phyloP scores from a whole-genome alignment of 2,329 filamentous ascomycete species.

The Arthroderma uncinatum region DNA sequence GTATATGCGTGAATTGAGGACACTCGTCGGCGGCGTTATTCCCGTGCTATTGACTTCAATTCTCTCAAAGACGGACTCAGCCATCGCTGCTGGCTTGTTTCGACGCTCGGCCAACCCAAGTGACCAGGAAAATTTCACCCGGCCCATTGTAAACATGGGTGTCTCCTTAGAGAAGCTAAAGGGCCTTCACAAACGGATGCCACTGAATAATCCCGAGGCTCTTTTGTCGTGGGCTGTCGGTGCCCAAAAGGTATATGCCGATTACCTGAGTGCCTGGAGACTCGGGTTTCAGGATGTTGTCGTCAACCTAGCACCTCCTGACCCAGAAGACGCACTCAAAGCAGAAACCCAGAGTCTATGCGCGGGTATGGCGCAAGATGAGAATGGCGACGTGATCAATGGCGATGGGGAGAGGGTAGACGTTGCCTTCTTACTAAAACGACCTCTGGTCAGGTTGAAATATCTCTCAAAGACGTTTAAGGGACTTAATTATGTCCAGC shows the following conservation, averaged over 20 bases:
- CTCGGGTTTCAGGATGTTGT: conserved; percentile 90
- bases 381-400: conserved; percentile 52
- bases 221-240: conserved; percentile 73
- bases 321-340: conserved; percentile 48
- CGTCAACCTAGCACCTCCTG: conserved; percentile 73
- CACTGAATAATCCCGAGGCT: conserved; percentile 57
- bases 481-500: conserved; percentile 38
- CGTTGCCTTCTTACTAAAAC: conserved; percentile 82
- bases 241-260: conserved; percentile 65
- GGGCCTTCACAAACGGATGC: conserved; percentile 67
- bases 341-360: conserved; percentile 42
- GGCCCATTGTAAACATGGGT: conserved; percentile 90
- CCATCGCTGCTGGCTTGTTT: conserved; percentile 56
- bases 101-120: conserved; percentile 43
- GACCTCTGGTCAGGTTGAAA: conserved; percentile 78
- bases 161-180: conserved; percentile 76
- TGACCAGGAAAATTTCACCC: conserved; percentile 56
- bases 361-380: conserved; percentile 46
- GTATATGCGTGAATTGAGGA: conserved; percentile 83
- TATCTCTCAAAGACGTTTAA: conserved; percentile 76
- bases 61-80: conserved; percentile 57
- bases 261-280: conserved; percentile 80
- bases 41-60: conserved; percentile 82
- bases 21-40: conserved; percentile 86
- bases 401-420: conserved; percentile 80